A percentile compares a stretch with the other conserved stretches of the same genome.
These are phyloP conservation scores for Flaveria trinervia DNA, from an alignment of 129 eudicot genomes.

Conservation along the genomic window DNA sequence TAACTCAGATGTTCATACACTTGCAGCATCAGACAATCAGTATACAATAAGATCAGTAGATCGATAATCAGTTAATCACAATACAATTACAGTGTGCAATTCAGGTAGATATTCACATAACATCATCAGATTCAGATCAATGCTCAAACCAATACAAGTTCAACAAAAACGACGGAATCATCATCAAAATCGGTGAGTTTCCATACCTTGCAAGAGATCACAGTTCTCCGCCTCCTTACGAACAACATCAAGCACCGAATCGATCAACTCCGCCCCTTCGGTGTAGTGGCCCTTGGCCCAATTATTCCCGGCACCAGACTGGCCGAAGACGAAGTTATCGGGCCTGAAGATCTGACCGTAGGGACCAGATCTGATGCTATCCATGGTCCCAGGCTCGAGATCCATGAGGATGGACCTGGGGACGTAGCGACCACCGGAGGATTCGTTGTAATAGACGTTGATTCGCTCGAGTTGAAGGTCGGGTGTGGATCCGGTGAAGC, in stretches of 20 bases:
- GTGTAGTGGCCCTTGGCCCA: conserved; percentile 6
- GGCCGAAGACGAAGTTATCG: conserved; percentile 2
- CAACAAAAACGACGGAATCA: too few relatives aligned
- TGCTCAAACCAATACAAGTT: too few relatives aligned
- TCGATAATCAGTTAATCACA: too few relatives aligned
- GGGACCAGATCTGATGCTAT: conserved; percentile 1
- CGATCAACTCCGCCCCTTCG: conserved; percentile 4
- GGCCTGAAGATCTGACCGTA: conserved; percentile 4
- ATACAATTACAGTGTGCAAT: too few relatives aligned
- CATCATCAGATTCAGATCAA: too few relatives aligned
- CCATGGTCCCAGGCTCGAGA: conserved; percentile 12
- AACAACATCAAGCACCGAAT: conserved; percentile 2
- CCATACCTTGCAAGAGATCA: conserved; percentile 2
- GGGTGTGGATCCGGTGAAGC: neutral
- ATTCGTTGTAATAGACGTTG: conserved; percentile 9
- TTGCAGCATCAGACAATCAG: too few relatives aligned
- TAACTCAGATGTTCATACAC: too few relatives aligned
- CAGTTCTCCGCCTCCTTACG: conserved; percentile 7
- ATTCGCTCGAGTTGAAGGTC: neutral
- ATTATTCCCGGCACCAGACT: conserved; percentile 2
- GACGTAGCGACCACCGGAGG: neutral
- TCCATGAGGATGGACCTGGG: neutral
- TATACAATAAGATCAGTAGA: too few relatives aligned
- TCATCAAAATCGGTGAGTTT: neutral
- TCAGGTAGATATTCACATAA: too few relatives aligned